Evolutionary conservation across 2,329 filamentous ascomycete species (phyloP).

Genomic region (Cephalotrichum gorgonifer): DNA sequence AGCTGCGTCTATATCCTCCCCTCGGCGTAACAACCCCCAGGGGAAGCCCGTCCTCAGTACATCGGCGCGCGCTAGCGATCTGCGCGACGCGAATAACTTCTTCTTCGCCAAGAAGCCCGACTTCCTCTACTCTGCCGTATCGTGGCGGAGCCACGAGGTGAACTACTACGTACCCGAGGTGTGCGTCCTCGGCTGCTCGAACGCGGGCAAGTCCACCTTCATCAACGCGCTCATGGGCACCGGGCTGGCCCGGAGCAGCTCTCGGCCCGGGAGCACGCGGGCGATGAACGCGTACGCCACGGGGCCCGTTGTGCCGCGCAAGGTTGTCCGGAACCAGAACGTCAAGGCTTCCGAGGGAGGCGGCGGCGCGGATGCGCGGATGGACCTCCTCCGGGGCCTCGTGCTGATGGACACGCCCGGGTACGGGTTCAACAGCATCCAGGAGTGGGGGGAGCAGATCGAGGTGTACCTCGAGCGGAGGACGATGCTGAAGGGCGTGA

Average conservation of each 20-base stretch:
- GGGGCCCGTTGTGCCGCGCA: constrained; percentile 24
- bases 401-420: constrained; percentile 41
- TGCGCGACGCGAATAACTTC: not conserved
- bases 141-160: constrained; percentile 35
- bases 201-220: constrained; percentile 82
- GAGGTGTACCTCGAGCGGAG: constrained; percentile 37
- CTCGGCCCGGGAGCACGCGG: constrained; percentile 39
- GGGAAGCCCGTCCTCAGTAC: not conserved
- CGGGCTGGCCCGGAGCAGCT: constrained; percentile 36
- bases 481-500: constrained; percentile 36
- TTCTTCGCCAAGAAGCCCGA: constrained; percentile 9
- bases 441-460: constrained; percentile 43
- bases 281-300: constrained; percentile 47
- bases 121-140: constrained; percentile 40
- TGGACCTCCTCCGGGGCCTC: constrained; percentile 30
- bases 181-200: constrained; percentile 75
- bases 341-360: not conserved
- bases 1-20: not conserved
- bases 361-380: not conserved
- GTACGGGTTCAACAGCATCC: constrained; percentile 34
- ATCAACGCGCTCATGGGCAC: constrained; percentile 67
- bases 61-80: not conserved
- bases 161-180: constrained; percentile 50
- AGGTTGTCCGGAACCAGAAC: constrained; percentile 1
- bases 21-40: not conserved